A percentile compares a stretch with the other conserved stretches of the same genome.
Evolutionary conservation across 2,329 filamentous ascomycete genomes (phyloP).

Genomic region (Pseudopyrenochaeta lycopersici): DNA sequence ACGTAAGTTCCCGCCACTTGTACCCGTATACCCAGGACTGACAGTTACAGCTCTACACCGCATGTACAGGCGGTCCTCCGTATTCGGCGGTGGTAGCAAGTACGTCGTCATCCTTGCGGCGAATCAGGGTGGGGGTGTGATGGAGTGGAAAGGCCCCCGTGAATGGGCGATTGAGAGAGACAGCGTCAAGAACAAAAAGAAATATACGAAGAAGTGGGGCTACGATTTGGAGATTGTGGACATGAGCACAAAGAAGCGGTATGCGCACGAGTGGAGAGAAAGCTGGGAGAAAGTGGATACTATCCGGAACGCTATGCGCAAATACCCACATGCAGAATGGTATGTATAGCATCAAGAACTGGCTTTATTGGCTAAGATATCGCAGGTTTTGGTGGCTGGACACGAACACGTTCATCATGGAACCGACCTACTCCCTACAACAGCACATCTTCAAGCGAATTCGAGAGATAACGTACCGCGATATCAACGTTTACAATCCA

Average conservation of each 20-base stretch:
- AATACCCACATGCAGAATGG: constrained; percentile 97
- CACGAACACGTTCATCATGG: constrained; percentile 98
- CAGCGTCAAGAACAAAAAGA: constrained; percentile 93
- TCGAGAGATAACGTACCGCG: constrained; percentile 79
- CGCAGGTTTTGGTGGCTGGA: constrained; percentile 99
- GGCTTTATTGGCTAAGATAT: constrained; percentile 34
- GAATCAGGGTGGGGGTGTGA: constrained; percentile 94
- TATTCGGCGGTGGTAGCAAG: constrained; percentile 86
- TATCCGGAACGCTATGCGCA: constrained; percentile 84
- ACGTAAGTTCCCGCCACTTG: constrained; percentile 67
- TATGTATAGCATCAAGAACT: constrained; percentile 57
- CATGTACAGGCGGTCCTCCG: constrained; percentile 74
- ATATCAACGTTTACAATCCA: constrained; percentile 96
- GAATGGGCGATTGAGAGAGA: constrained; percentile 99
- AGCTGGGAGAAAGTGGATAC: constrained; percentile 99
- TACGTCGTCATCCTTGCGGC: constrained; percentile 93
- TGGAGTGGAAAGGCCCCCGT: constrained; percentile 97
- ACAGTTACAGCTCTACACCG: constrained; percentile 62
- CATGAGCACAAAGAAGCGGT: constrained; percentile 98
- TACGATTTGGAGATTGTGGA: constrained; percentile 97
- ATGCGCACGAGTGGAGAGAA: constrained; percentile 98
- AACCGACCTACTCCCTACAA: constrained; percentile 89
- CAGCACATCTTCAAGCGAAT: constrained; percentile 88
- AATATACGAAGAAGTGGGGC: constrained; percentile 86
- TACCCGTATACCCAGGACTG: constrained; percentile 5